These are phyloP conservation scores for Neofusicoccum ribis DNA, from an alignment of 2,329 filamentous ascomycete genomes.

Conservation along the genomic window DNA sequence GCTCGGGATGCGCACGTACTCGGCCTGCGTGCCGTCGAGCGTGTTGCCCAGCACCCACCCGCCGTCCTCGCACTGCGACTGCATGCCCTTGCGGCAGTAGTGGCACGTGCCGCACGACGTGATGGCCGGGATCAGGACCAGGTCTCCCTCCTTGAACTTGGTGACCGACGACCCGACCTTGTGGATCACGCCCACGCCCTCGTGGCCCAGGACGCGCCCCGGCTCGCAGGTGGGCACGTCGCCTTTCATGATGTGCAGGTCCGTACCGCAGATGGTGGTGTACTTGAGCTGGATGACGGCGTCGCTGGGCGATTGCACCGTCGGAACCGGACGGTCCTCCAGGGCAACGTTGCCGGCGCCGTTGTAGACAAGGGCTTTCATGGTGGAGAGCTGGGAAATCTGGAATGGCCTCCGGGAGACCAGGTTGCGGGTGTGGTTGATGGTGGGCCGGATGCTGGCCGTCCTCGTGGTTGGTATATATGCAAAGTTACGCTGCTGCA, in stretches of 20 bases:
- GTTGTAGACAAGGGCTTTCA: conserved; percentile 24
- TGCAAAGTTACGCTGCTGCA: conserved; percentile 2
- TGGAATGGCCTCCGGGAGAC: neutral
- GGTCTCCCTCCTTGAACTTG: conserved; percentile 43
- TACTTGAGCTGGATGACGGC: conserved; percentile 46
- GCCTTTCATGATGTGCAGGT: conserved; percentile 58
- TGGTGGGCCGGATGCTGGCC: neutral
- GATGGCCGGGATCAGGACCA: conserved; percentile 55
- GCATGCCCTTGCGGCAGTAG: conserved; percentile 54
- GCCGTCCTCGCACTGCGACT: conserved; percentile 54
- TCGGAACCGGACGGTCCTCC: conserved; percentile 21
- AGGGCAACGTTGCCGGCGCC: conserved; percentile 16
- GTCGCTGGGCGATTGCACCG: conserved; percentile 46
- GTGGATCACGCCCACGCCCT: conserved; percentile 51
- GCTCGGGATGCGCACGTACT: conserved; percentile 56
- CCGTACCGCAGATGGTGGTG: conserved; percentile 48
- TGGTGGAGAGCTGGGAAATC: conserved; percentile 5
- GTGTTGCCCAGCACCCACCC: conserved; percentile 58
- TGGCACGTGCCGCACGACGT: conserved; percentile 53
- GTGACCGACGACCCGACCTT: conserved; percentile 42
- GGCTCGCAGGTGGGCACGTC: conserved; percentile 51
- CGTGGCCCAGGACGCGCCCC: conserved; percentile 53
- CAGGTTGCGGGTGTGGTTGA: neutral
- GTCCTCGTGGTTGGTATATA: neutral
- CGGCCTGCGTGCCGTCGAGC: conserved; percentile 58